Base-by-base conservation (phyloP, 139 green algal genomes). In the Axilococcus clingmanii region DNA sequence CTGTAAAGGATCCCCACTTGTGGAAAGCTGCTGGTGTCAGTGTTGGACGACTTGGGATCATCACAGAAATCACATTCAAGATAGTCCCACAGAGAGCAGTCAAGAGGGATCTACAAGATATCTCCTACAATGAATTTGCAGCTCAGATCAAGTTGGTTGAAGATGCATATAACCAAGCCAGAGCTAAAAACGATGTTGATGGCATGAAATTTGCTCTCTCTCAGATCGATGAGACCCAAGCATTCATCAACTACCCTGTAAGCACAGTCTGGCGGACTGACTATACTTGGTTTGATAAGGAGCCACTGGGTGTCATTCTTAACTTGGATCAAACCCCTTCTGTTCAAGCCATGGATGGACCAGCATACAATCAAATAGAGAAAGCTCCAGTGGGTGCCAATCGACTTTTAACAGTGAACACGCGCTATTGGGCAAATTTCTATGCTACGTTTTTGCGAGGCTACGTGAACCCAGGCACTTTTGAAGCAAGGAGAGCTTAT, bases 31-130 rank as follows among this genome's bases (percentile, higher is more conserved):
- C 54, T 27, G 43, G 67, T 28, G 64, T 69, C 11, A 53, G 40
- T 15, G 71, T 88, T 16, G 82, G 82, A 12, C 63, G 79, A 7
- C 68, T 91, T 37, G 82, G 82, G 15, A 59, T 90, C 42, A 75
- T 88, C 42, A 80, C 76, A 5, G 65, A 84, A 25, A 25, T 91
- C 1, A 83, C 65, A 0, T 34, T 89, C 2, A 49, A 40, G 3
- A 71, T 61, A 24, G 51, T 32, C 41, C 61, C 64, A 20, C 62
- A 68, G 51, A 36, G 37, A 45, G 55, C 43, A 23, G 37, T 64
- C 24, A 30, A 23, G 14, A 41, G 63, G 48, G 47, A 25, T 25
- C 40, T 63, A 32, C 30, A 38, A 32, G 35, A 68, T 40, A 23
- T 65, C 34, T 44, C 31, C 3, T 57, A 57, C 24, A 37, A 59